A percentile compares a stretch with the other conserved stretches of the same genome.
These are phyloP conservation scores for Paramecium sonneborni DNA, from an alignment of 73 alveolate genomes.

Conservation along the genomic window DNA sequence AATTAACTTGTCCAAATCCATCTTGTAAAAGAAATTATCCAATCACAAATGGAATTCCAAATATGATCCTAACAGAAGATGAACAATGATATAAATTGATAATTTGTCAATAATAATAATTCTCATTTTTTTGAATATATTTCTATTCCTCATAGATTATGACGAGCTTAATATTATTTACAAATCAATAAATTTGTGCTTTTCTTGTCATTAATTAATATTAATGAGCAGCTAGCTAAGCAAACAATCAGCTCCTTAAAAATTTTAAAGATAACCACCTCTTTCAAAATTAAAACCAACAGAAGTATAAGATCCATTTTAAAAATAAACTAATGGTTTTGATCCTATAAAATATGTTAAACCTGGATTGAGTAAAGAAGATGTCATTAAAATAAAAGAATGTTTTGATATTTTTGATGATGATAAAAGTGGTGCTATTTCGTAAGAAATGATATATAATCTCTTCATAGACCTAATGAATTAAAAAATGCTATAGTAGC, in stretches of 20 bases:
- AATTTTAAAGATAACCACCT: not conserved
- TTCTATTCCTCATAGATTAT: not conserved
- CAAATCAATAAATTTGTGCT: not conserved
- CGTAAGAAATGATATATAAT: not conserved
- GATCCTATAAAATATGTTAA: conserved; percentile 71
- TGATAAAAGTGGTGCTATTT: conserved; percentile 76
- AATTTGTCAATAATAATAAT: not conserved
- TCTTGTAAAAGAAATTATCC: conserved; percentile 67
- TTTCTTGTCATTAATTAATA: not conserved
- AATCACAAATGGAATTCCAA: conserved; percentile 69
- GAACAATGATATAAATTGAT: conserved; percentile 27
- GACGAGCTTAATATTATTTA: not conserved
- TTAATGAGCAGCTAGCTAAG: not conserved
- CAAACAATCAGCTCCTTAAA: not conserved
- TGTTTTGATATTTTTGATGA: conserved; percentile 80
- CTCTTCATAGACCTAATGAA: conserved; percentile 8
- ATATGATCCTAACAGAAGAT: conserved; percentile 67
- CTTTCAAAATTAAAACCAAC: not conserved
- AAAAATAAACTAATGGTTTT: not conserved
- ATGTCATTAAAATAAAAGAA: conserved; percentile 77
- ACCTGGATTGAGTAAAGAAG: conserved; percentile 75
- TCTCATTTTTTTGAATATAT: not conserved
- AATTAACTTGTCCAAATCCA: conserved; percentile 61
- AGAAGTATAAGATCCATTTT: not conserved
- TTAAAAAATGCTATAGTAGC: conserved; percentile 49